phyloP scores from a whole-genome alignment of 2,329 filamentous ascomycete genomes.

The Hymenoscyphus salicellus region DNA sequence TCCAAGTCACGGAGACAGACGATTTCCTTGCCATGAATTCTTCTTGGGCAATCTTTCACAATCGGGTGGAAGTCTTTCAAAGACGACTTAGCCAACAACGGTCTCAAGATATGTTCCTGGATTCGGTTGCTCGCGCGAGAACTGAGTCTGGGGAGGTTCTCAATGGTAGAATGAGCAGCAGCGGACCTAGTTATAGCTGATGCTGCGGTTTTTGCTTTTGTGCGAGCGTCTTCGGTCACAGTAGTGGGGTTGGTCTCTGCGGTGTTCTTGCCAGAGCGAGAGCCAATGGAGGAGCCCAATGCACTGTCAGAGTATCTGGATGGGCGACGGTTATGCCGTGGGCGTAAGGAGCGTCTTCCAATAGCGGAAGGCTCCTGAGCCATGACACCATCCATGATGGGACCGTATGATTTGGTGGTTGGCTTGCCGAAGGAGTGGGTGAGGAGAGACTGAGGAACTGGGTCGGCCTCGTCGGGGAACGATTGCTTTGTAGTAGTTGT shows the following conservation, averaged over 20 bases:
- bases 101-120: constrained; percentile 72
- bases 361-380: constrained; percentile 41
- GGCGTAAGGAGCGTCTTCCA: constrained; percentile 52
- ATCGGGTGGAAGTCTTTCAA: constrained; percentile 80
- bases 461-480: constrained; percentile 55
- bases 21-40: constrained; percentile 81
- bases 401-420: constrained; percentile 31
- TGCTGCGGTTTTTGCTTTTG: constrained; percentile 43
- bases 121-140: constrained; percentile 72
- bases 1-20: constrained; percentile 89
- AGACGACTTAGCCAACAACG: constrained; percentile 68
- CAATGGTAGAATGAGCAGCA: constrained; percentile 45
- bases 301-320: constrained; percentile 79
- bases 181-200: constrained; percentile 62
- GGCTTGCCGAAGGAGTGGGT: constrained; percentile 53
- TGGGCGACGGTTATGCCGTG: constrained; percentile 51
- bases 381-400: constrained; percentile 42
- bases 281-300: constrained; percentile 76
- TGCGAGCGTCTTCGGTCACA: constrained; percentile 40
- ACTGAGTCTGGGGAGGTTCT: constrained; percentile 61
- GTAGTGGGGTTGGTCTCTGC: constrained; percentile 38
- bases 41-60: constrained; percentile 72
- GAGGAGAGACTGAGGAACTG: constrained; percentile 59
- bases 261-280: constrained; percentile 52
- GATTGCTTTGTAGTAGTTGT: constrained; percentile 39